phyloP scores from a whole-genome alignment of 495 filamentous ascomycete species.

The Monascus purpureus region DNA sequence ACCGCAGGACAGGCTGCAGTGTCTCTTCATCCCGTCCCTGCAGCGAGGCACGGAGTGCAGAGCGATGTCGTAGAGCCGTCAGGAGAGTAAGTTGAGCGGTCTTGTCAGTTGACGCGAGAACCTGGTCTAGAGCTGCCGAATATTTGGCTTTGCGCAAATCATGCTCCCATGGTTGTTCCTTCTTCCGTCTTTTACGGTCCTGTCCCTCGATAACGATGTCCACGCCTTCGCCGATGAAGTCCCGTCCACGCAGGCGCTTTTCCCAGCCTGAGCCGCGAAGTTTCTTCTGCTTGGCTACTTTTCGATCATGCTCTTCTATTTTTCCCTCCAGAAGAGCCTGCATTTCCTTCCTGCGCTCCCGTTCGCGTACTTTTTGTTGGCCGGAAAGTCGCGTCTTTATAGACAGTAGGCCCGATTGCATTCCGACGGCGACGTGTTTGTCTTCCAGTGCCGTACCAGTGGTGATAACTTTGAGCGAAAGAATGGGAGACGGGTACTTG shows the following conservation, averaged over 20 bases:
- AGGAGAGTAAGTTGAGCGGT: slow-evolving; percentile 60
- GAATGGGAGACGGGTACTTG: slow-evolving; percentile 83
- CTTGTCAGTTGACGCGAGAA: slow-evolving; percentile 43
- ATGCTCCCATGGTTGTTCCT: slow-evolving; percentile 63
- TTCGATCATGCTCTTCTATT: slow-evolving; percentile 52
- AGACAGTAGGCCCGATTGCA: slow-evolving; percentile 80
- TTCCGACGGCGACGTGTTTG: slow-evolving; percentile 83
- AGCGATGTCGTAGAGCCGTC: slow-evolving; percentile 73
- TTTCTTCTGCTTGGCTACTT: slow-evolving; percentile 50
- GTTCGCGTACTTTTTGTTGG: slow-evolving; percentile 61
- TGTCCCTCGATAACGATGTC: slow-evolving; percentile 81
- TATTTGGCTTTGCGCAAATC: slow-evolving; percentile 70
- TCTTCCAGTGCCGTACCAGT: slow-evolving; percentile 55
- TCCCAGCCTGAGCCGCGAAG: slow-evolving; percentile 55
- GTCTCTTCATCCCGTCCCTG: slow-evolving; percentile 68
- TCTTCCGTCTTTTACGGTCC: slow-evolving; percentile 38
- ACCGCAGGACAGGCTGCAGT: slow-evolving; percentile 68
- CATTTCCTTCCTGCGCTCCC: slow-evolving; percentile 75
- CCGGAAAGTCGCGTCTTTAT: slow-evolving; percentile 77
- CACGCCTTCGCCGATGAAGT: slow-evolving; percentile 71
- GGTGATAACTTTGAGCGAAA: slow-evolving; percentile 63
- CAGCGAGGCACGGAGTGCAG: slow-evolving; percentile 70
- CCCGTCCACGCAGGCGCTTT: slow-evolving; percentile 56
- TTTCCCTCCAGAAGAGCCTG: slow-evolving; percentile 65
- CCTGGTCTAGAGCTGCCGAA: slow-evolving; percentile 60